Base-by-base conservation (phyloP, 768 basidiomycete genomes). In the Trametes punicea region DNA sequence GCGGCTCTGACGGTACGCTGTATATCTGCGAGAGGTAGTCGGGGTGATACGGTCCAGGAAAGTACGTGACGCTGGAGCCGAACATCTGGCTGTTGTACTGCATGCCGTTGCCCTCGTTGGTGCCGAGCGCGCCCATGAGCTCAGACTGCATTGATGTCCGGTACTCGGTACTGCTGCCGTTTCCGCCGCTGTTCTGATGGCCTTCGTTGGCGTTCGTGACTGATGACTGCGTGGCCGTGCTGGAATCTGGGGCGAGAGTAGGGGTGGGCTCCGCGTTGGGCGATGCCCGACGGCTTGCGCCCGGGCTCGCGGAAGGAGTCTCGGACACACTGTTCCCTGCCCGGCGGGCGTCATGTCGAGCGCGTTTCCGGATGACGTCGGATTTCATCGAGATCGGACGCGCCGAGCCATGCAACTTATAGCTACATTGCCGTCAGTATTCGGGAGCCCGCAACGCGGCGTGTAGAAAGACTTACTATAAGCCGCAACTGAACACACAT, bases 361-460 rank as follows among this genome's bases (percentile, higher is more conserved):
- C 89, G 36, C 91, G 85, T 67, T 93, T 93, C 58, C 90, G 87
- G 62, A 93, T 90, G 31, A 92, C 84, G 60, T 93, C 91, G 4
- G 89, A 91, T 69, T 93, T 93, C 90, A 93, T 93, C 7, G 88
- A 90, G 58, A 92, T 90, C 2, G 91, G 91, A 23, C 91, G 84
- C 1, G 87, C 84, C 18, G 90, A 85, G 16, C 91, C 90, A 68
- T 93, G 89, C 2, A 93, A 74, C 69, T 93, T 93, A 73, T 89
- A 90, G 65, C 80, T 81, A 49, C 23, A 34, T 54, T 30, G 20
- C 52, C 38, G 49, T 64, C 46, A 61, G 56, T 34, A 31, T 23
- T 33, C 48, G 33, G 45, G 36, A 41, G 23, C 41, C 52, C 47
- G 51, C 40, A 38, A n/a, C 36, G 18, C 11, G 18, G 0, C 26